Base-by-base conservation (phyloP, 305 asterid genomes). In the Euphrasia arctica region DNA sequence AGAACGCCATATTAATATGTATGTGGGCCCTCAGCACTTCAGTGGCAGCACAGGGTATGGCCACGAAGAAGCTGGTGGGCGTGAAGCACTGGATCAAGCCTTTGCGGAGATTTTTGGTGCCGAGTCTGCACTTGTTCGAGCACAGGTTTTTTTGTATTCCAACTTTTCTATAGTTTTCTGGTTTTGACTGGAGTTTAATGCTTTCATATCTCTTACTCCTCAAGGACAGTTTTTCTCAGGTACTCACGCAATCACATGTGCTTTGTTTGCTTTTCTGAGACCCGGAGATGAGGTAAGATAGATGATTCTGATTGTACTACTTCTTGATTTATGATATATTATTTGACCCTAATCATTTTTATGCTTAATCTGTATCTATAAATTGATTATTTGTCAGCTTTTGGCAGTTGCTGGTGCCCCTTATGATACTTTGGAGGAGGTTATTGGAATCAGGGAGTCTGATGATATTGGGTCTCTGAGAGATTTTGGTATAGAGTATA, bases 1-100 rank as follows among this genome's bases (percentile, higher is more conserved):
- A 32, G 3, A 6, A 65, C 42, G 52, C 9, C 9, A 6, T 36
- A 12, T 43, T 9, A 34, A 43, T 70, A n/a, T 32, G 54, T 71
- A 25, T 75, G 31, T 66, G 64, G 74, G 80, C 70, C 73, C 22
- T 71, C 85, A 91, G 96, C 95, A 86, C 71, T 91, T 91, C 66
- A 81, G 95, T 43, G 96, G 98, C 65, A 89, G 96, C 87, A 91
- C 96, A 28, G 96, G 96, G 47, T 91, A 88, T 73, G 98, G 96
- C 55, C 96, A 88, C 69, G 98, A 88, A 62, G 98, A 91, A 74
- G 85, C 95, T 66, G 98, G 98, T 27, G 96, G 98, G 1, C 89
- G 98, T n/a, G 91, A 91, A 75, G 95, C 96, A 60, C 87, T 88
- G 63, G 96, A 91, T 77, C 82, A 82, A 66, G 84, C 84, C 42